phyloP scores from a whole-genome alignment of 2,329 filamentous ascomycete species.

The Hansfordia pulvinata region DNA sequence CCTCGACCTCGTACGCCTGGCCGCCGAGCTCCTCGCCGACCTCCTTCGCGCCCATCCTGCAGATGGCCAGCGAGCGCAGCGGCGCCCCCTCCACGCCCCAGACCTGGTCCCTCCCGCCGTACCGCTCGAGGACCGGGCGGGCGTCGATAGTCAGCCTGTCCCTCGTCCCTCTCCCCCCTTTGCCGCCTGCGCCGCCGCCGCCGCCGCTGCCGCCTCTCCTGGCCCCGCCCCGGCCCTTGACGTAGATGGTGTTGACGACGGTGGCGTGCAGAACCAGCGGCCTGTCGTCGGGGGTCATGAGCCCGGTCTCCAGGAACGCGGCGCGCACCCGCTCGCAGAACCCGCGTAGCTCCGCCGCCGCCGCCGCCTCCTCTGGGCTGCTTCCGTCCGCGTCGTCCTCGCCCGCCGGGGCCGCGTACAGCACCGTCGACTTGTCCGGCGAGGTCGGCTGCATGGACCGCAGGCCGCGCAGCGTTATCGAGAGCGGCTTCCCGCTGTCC shows the following conservation, averaged over 20 bases:
- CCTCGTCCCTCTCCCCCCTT: too few species aligned
- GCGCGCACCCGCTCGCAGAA: slow-evolving; percentile 45
- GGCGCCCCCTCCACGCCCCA: slow-evolving; percentile 60
- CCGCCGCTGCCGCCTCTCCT: slow-evolving; percentile 10
- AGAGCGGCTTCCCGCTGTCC: too few species aligned
- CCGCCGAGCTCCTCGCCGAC: slow-evolving; percentile 37
- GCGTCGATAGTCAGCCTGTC: slow-evolving; percentile 38
- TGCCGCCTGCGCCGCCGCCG: slow-evolving; percentile 14
- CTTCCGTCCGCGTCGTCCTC: slow-evolving; percentile 26
- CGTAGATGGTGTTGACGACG: slow-evolving; percentile 74
- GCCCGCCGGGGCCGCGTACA: slow-evolving; percentile 52
- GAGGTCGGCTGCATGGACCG: slow-evolving; percentile 50
- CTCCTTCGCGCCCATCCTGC: slow-evolving; percentile 78
- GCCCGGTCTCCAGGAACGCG: slow-evolving; percentile 37
- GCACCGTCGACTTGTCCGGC: slow-evolving; percentile 40
- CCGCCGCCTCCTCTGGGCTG: too few species aligned
- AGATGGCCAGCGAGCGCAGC: slow-evolving; percentile 64
- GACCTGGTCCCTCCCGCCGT: slow-evolving; percentile 46
- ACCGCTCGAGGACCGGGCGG: slow-evolving; percentile 39
- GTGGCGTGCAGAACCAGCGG: slow-evolving; percentile 72
- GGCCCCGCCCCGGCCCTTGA: slow-evolving; percentile 24
- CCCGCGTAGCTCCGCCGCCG: slow-evolving; percentile 32
- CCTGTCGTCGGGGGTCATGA: slow-evolving; percentile 44
- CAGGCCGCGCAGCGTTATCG: slow-evolving; percentile 39
- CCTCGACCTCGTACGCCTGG: slow-evolving; percentile 40